These are phyloP conservation scores for Wickerhamomyces canadensis DNA, from an alignment of 805 yeast species.

Conservation along the genomic window DNA sequence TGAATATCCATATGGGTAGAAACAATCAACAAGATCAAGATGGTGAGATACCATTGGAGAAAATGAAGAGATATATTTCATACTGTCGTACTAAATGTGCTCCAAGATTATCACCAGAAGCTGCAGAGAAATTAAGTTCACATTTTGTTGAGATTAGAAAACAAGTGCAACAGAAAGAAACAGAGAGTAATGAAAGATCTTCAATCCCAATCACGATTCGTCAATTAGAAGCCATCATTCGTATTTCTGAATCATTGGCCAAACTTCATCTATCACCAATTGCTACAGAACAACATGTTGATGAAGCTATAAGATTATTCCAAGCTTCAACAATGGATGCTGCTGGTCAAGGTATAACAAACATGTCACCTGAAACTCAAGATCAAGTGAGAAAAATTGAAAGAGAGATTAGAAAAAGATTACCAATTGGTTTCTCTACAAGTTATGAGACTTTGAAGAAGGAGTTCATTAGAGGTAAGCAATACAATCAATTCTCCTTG, in stretches of 20 bases:
- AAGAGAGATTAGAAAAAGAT: slow-evolving; percentile 77
- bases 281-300: slow-evolving; percentile 86
- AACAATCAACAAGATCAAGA: slow-evolving; percentile 45
- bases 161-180: slow-evolving; percentile 74
- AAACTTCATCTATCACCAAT: slow-evolving; percentile 77
- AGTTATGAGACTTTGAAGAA: slow-evolving; percentile 75
- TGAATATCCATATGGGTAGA: slow-evolving; percentile 90
- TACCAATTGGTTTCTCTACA: slow-evolving; percentile 96
- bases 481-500: slow-evolving; percentile 62
- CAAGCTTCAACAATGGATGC: slow-evolving; percentile 98
- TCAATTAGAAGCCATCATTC: slow-evolving; percentile 94
- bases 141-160: slow-evolving; percentile 90
- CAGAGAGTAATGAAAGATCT: slow-evolving; percentile 79
- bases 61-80: slow-evolving; percentile 87
- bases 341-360: slow-evolving; percentile 46
- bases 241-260: slow-evolving; percentile 92
- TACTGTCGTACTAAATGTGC: slow-evolving; percentile 90
- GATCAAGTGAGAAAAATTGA: slow-evolving; percentile 77
- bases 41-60: slow-evolving; percentile 82
- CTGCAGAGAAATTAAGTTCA: slow-evolving; percentile 83
- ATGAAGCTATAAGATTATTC: slow-evolving; percentile 90
- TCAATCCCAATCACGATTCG: slow-evolving; percentile 96
- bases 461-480: slow-evolving; percentile 69
- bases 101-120: slow-evolving; percentile 83
- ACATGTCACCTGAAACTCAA: slow-evolving; percentile 51